A percentile compares a stretch with the other conserved stretches of the same genome.
These are phyloP conservation scores for Calonectria multiphialidica DNA, from an alignment of 2,329 filamentous ascomycete genomes.

Conservation along the genomic window DNA sequence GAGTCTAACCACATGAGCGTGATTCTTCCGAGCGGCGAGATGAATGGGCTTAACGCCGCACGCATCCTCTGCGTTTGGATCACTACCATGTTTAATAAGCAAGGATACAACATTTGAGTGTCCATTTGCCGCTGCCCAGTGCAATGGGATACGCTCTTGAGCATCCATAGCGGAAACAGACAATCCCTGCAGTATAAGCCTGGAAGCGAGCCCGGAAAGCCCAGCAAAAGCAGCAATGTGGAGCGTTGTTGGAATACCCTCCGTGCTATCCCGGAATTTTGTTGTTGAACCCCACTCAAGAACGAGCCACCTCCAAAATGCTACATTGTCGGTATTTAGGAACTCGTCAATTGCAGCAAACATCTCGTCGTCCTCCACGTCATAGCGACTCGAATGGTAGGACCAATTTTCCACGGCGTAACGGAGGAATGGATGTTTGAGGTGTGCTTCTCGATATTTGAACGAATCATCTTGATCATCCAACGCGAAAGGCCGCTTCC, in stretches of 20 bases:
- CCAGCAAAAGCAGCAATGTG: conserved; percentile 37
- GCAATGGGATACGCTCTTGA: conserved; percentile 31
- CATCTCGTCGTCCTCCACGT: conserved; percentile 29
- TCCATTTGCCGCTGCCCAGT: conserved; percentile 38
- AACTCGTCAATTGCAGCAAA: conserved; percentile 20
- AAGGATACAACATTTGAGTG: conserved; percentile 27
- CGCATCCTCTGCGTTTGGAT: conserved; percentile 25
- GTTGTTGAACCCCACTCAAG: conserved; percentile 31
- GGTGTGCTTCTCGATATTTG: conserved; percentile 31
- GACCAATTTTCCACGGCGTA: conserved; percentile 39
- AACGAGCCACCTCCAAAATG: conserved; percentile 34
- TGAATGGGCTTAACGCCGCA: conserved; percentile 35
- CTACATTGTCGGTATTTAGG: conserved; percentile 3
- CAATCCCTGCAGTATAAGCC: conserved; percentile 15
- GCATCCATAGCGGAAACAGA: conserved; percentile 19
- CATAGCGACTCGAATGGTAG: conserved; percentile 36
- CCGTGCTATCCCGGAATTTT: background rate
- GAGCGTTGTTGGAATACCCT: conserved; percentile 31
- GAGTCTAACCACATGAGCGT: conserved; percentile 1
- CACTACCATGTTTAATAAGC: conserved; percentile 24
- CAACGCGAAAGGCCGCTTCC: background rate
- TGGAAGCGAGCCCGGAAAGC: conserved; percentile 21
- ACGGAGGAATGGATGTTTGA: conserved; percentile 32
- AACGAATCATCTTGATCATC: conserved; percentile 10
- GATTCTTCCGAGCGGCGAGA: conserved; percentile 29